These are phyloP conservation scores for Annulohypoxylon maeteangense DNA, from an alignment of 495 filamentous ascomycete species.

Conservation along the genomic window DNA sequence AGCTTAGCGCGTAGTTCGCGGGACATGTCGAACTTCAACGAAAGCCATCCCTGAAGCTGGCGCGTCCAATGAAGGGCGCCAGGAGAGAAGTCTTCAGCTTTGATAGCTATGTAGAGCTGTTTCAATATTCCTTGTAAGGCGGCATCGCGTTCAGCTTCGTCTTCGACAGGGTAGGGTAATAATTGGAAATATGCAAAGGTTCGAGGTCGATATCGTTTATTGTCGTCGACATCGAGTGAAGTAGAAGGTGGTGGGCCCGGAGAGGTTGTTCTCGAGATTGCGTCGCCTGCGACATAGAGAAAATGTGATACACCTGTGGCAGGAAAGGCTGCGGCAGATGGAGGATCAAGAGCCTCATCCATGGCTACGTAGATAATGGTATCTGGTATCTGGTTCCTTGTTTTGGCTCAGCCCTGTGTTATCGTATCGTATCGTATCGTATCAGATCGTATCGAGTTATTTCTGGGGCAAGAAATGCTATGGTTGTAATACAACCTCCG, in stretches of 20 bases:
- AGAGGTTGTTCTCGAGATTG: slow-evolving; percentile 61
- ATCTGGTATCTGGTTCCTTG: neutral
- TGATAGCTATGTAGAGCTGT: slow-evolving; percentile 89
- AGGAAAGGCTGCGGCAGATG: slow-evolving; percentile 37
- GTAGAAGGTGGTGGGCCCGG: slow-evolving; percentile 53
- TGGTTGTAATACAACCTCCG: slow-evolving; percentile 11
- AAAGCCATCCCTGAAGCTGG: slow-evolving; percentile 93
- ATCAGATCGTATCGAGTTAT: slow-evolving; percentile 24
- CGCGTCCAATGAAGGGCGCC: slow-evolving; percentile 97
- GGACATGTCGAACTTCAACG: slow-evolving; percentile 95
- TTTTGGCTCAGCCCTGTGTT: slow-evolving; percentile 7
- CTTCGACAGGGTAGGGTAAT: slow-evolving; percentile 87
- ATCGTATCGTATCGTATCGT: slow-evolving; percentile 15
- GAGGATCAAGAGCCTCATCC: slow-evolving; percentile 47
- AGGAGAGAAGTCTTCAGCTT: slow-evolving; percentile 91
- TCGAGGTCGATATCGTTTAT: slow-evolving; percentile 80
- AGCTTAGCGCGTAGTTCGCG: slow-evolving; percentile 82
- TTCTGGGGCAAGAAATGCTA: neutral
- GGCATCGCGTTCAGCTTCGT: slow-evolving; percentile 73
- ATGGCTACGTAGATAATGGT: slow-evolving; percentile 26
- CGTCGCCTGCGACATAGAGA: slow-evolving; percentile 50
- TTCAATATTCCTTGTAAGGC: slow-evolving; percentile 87
- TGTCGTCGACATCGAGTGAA: slow-evolving; percentile 49
- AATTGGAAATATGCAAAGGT: slow-evolving; percentile 92
- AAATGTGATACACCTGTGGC: slow-evolving; percentile 42